Base-by-base conservation (phyloP, 208 protist species). In the Trypanosoma melophagium region DNA sequence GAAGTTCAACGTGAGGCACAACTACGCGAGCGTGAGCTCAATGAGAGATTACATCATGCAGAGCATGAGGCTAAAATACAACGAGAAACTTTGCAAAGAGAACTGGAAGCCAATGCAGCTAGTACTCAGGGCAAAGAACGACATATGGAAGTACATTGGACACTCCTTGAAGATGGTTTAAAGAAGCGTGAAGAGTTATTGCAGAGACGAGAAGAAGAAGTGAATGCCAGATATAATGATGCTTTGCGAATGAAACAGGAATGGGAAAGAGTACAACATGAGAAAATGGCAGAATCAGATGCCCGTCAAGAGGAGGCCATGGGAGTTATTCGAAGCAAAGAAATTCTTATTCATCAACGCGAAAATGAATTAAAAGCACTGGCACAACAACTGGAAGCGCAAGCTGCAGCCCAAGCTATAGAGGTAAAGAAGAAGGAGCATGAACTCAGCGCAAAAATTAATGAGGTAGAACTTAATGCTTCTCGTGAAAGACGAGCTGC, bases 101-200 rank as follows among this genome's bases (percentile, higher is more conserved):
- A 71, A 8, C 60, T 71, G 0, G 71, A 60, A 31, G 60, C 74
- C 58, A 66, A 74, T 54, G 65, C 60, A 17, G 74, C 78, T 68
- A 65, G 65, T 53, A 67, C 60, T 0, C 54, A 57, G n/a, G 67
- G 54, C 25, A 72, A 74, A 49, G 77, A 81, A 55, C 71, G 76
- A 4, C 60, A 67, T 40, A 44, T 81, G 28, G 72, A 76, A 31
- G 70, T 74, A 55, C 71, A 74, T 67, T 76, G 80, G 50, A 47
- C 10, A 3, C 51, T 71, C 2, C 72, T 74, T 21, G 42, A 69
- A 12, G 72, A 74, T 38, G 54, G 59, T 9, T 64, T 90, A 49
- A 73, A 76, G 65, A 65, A 67, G 16, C 65, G 75, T 12, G 84
- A 90, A 71, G 76, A 47, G 51, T 70, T 76, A 57, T 40, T 85